Base-by-base conservation (phyloP, 75 land plant species). In the Isoetes taiwanensis region DNA sequence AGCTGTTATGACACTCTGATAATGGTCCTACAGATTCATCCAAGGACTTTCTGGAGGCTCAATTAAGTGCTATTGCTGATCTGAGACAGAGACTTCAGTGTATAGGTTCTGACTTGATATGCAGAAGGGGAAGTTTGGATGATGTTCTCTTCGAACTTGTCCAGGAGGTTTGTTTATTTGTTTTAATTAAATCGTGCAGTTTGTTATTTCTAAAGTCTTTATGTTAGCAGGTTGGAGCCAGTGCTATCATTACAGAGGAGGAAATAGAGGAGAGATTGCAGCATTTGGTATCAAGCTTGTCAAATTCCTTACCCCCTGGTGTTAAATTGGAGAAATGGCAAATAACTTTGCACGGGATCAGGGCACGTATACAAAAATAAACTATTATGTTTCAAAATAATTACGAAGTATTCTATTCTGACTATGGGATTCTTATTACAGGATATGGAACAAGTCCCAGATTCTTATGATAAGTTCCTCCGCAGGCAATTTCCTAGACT, bases 181-280 rank as follows among this genome's bases (percentile, higher is more conserved):
- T 2, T 39, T 2, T 27, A 54, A 40, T 35, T 59, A 28, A 54
- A 30, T 5, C 31, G 6, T 8, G n/a, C 14, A 10, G 8, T 27
- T 8, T 3, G 34, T 6, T 4, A 9, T 9, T 11, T 35, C n/a
- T 17, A 9, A 10, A 48, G 17, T 48, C 41, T 41, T 61, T 61
- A n/a, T n/a, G n/a, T 28, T 9, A 56, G 58, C 79, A 90, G 96
- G 76, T 85, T 16, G 77, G 75, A 43, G 83, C 83, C n/a, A 71
- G 63, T 12, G 54, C 62, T 41, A 60, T 90, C 43, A 76, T 71
- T 62, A 66, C 76, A 28, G 91, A 90, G 62, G 81, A 77, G 57
- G 96, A 81, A 61, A 67, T 75, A 1, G 96, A 85, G 59, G 52
- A 74, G 32, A 58, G 67, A 20, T 54, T 77, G 57, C 57, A 62